Conservation (phyloP, 1,284 basidiomycete genomes). For the Fomitiporia mediterranea region DNA sequence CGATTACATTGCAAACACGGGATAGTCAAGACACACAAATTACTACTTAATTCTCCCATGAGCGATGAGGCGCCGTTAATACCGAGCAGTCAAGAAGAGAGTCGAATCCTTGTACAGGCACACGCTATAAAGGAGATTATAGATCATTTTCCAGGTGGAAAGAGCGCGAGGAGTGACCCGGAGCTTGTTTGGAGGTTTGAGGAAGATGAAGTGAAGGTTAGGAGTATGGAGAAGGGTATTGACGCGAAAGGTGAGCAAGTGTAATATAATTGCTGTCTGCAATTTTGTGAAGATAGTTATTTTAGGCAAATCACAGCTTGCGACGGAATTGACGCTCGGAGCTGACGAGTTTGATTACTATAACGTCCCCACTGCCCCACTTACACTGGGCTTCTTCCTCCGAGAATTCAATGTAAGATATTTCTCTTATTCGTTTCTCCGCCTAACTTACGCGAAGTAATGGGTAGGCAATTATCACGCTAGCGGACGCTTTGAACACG, state of each 20-base stretch:
- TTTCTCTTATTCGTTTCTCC: constrained; percentile 1
- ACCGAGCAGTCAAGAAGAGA: constrained; percentile 50
- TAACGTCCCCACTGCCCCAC: constrained; percentile 53
- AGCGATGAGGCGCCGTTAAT: constrained; percentile 57
- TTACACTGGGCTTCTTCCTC: constrained; percentile 70
- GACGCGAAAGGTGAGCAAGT: constrained; percentile 58
- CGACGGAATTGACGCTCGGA: constrained; percentile 68
- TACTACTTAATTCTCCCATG: constrained; percentile 53
- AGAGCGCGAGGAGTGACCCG: constrained; percentile 60
- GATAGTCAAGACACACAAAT: constrained; percentile 75
- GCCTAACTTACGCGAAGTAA: constrained; percentile 6
- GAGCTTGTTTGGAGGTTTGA: constrained; percentile 74
- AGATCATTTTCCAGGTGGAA: constrained; percentile 70
- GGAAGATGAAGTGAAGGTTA: constrained; percentile 59
- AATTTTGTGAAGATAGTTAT: background rate
- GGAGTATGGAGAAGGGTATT: constrained; percentile 59
- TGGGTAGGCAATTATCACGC: constrained; percentile 65
- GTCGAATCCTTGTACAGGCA: constrained; percentile 65
- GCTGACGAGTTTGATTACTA: constrained; percentile 75
- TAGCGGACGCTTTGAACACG: constrained; percentile 63
- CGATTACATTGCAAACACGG: constrained; percentile 79
- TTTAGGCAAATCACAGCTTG: constrained; percentile 55
- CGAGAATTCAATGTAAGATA: constrained; percentile 70
- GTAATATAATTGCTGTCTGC: too few species aligned
- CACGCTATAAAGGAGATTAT: constrained; percentile 67